Evolutionary conservation across 2,329 filamentous ascomycete genomes (phyloP).

Genomic region (Botrytis cinerea): DNA sequence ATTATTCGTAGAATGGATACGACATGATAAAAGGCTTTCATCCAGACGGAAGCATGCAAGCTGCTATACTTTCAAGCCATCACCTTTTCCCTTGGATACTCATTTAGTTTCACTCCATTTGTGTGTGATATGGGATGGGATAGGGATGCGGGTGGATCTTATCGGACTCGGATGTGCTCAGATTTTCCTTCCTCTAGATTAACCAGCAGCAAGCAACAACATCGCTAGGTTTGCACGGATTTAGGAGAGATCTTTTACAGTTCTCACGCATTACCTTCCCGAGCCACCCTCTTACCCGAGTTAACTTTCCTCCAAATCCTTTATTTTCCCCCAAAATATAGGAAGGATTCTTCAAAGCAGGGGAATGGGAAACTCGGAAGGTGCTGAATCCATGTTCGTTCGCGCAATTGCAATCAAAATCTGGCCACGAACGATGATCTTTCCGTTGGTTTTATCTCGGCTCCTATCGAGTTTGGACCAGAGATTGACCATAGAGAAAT

Average conservation of each 20-base stretch:
- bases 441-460: slow-evolving; percentile 3
- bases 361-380: slow-evolving; percentile 16
- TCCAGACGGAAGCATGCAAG: slow-evolving; percentile 13
- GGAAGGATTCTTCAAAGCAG: slow-evolving; percentile 17
- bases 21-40: slow-evolving; percentile 12
- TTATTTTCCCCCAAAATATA: not conserved
- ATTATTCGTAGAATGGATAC: slow-evolving; percentile 16
- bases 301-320: not conserved
- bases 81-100: not conserved
- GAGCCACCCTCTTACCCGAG: not conserved
- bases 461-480: slow-evolving; percentile 1
- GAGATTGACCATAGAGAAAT: slow-evolving; percentile 2
- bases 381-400: slow-evolving; percentile 15
- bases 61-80: not conserved
- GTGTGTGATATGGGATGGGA: not conserved
- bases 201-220: slow-evolving; percentile 6
- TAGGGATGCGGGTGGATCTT: not conserved
- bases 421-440: slow-evolving; percentile 1
- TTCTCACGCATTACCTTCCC: slow-evolving; percentile 13
- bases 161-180: not conserved
- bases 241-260: slow-evolving; percentile 14
- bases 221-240: slow-evolving; percentile 17
- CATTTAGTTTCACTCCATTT: not conserved
- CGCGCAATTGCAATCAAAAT: slow-evolving; percentile 5
- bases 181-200: not conserved